Evolutionary conservation across 164 flowering plant species (phyloP).

Genomic region (Vitis rotundifolia): DNA sequence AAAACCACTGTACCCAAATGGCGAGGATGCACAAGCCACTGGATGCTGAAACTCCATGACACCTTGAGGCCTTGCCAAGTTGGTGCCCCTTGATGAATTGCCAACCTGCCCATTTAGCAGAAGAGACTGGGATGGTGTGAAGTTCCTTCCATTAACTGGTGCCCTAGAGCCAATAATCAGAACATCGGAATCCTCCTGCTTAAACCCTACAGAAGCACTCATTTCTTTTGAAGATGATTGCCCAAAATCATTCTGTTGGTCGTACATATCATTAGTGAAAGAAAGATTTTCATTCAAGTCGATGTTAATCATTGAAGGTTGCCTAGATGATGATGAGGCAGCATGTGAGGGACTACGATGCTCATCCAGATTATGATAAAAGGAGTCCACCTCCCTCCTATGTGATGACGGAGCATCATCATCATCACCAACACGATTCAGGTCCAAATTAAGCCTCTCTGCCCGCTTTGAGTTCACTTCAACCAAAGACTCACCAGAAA

Average conservation of each 20-base stretch:
- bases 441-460: neutral
- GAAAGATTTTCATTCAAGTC: constrained; percentile 4
- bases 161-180: no score
- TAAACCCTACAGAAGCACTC: neutral
- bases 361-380: neutral
- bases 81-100: neutral
- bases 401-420: neutral
- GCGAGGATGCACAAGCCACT: neutral
- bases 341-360: neutral
- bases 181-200: neutral
- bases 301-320: neutral
- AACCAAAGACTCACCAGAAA: neutral
- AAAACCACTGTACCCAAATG: no score
- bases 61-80: neutral
- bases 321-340: neutral
- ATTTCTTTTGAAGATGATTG: neutral
- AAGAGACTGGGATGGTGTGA: neutral
- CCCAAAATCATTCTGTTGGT: neutral
- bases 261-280: neutral
- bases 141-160: neutral
- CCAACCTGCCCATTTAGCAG: neutral
- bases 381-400: neutral
- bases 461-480: constrained; percentile 1
- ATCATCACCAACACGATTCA: neutral
- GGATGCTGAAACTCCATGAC: neutral